Evolutionary conservation across 192 early-diverging fungal genomes (phyloP).

Genomic region (Rhizophagus prolifer): DNA sequence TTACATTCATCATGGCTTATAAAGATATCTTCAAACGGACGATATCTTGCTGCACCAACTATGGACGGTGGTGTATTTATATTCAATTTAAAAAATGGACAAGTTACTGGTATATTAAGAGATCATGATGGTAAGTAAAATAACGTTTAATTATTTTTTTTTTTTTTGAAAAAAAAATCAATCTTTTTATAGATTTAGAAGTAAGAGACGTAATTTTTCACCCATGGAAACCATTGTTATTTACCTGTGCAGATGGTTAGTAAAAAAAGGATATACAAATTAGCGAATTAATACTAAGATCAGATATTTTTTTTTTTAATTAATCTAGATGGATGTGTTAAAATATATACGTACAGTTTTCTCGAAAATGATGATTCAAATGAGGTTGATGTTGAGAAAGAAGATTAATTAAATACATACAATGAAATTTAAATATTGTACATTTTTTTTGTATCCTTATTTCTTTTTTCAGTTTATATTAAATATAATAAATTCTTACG

Average conservation of each 20-base stretch:
- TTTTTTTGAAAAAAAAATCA: neutral
- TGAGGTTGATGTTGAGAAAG: neutral
- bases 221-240: conserved; percentile 72
- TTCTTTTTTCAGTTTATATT: too few relatives aligned
- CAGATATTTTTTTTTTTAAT: neutral
- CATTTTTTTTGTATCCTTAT: too few relatives aligned
- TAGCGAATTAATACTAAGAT: neutral
- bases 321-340: neutral
- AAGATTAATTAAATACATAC: neutral
- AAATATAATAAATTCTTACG: too few relatives aligned
- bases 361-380: neutral
- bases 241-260: conserved; percentile 85
- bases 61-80: conserved; percentile 85
- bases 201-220: conserved; percentile 93
- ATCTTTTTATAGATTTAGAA: conserved; percentile 63
- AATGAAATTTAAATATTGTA: neutral
- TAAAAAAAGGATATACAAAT: neutral
- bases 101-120: conserved; percentile 74
- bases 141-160: conserved; percentile 4
- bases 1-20: conserved; percentile 74
- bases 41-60: conserved; percentile 88
- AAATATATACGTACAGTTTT: neutral
- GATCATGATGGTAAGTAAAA: conserved; percentile 72
- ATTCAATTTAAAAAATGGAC: conserved; percentile 75
- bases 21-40: conserved; percentile 81